Evolutionary conservation across 2,329 filamentous ascomycete species (phyloP).

Genomic region (Allantophomopsis lycopodina): DNA sequence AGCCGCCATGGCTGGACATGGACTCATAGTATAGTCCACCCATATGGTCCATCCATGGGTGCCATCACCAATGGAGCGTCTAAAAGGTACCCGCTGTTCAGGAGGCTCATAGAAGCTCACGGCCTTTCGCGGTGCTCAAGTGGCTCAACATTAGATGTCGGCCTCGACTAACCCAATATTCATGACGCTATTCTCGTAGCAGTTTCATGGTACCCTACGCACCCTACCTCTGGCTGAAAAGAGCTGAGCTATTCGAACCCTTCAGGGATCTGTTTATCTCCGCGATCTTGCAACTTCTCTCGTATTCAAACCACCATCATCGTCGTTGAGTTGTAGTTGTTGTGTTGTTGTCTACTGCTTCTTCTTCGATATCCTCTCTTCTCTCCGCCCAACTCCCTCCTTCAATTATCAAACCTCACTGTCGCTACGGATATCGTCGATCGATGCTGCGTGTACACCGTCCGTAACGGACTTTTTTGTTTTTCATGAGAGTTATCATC

Average conservation of each 20-base stretch:
- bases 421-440: slow-evolving; percentile 1
- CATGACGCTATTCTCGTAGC: not conserved
- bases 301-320: not conserved
- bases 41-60: too few relatives aligned
- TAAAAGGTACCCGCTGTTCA: not conserved
- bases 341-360: too few relatives aligned
- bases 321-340: too few relatives aligned
- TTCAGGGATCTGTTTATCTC: not conserved
- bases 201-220: not conserved
- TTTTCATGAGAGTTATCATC: too few relatives aligned
- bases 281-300: not conserved
- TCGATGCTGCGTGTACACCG: not conserved
- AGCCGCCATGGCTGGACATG: too few relatives aligned
- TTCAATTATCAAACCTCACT: not conserved
- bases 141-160: not conserved
- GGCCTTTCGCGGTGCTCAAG: not conserved
- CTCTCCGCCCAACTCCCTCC: too few relatives aligned
- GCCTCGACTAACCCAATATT: not conserved
- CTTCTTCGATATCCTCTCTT: too few relatives aligned
- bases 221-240: not conserved
- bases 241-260: not conserved
- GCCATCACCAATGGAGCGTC: too few relatives aligned
- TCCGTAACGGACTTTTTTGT: slow-evolving; percentile 1
- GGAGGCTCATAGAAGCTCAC: not conserved
- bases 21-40: too few relatives aligned